Conservation (phyloP, 805 yeast genomes). For the Tetrapisispora arboricola region DNA sequence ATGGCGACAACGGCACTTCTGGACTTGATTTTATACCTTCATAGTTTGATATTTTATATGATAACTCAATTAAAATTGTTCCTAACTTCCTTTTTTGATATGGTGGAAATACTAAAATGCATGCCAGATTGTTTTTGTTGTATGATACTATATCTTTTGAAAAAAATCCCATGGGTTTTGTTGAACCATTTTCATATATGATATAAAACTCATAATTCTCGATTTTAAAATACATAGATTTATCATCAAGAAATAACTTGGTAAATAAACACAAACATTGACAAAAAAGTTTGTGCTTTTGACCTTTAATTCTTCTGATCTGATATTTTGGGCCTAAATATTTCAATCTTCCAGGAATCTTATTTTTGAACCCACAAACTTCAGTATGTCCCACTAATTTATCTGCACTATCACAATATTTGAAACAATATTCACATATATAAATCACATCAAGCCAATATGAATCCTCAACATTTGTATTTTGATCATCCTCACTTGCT, state of each 20-base stretch:
- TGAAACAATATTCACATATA: conserved; percentile 79
- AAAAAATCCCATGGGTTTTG: conserved; percentile 78
- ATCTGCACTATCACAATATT: conserved; percentile 46
- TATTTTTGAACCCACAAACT: conserved; percentile 35
- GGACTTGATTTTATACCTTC: conserved; percentile 74
- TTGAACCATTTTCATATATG: conserved; percentile 41
- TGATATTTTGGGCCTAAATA: conserved; percentile 48
- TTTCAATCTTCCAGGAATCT: conserved; percentile 56
- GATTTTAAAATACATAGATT: conserved; percentile 73
- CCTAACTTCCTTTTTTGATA: conserved; percentile 76
- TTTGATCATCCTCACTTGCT: neutral
- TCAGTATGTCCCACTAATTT: conserved; percentile 42
- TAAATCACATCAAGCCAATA: conserved; percentile 51
- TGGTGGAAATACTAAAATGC: conserved; percentile 87
- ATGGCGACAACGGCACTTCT: conserved; percentile 78
- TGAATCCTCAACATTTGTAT: neutral
- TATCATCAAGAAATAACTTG: conserved; percentile 79
- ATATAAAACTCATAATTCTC: conserved; percentile 75
- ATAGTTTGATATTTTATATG: conserved; percentile 62
- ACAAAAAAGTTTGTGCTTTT: conserved; percentile 53
- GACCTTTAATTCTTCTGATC: conserved; percentile 62
- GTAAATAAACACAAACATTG: conserved; percentile 81
- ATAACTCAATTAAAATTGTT: conserved; percentile 68
- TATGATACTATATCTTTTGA: conserved; percentile 74
- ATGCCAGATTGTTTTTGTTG: conserved; percentile 79